Evolutionary conservation across 2,329 filamentous ascomycete species (phyloP), one percentile per base, ranked within the genome.

Genomic region (Aphanoascus verrucosus): DNA sequence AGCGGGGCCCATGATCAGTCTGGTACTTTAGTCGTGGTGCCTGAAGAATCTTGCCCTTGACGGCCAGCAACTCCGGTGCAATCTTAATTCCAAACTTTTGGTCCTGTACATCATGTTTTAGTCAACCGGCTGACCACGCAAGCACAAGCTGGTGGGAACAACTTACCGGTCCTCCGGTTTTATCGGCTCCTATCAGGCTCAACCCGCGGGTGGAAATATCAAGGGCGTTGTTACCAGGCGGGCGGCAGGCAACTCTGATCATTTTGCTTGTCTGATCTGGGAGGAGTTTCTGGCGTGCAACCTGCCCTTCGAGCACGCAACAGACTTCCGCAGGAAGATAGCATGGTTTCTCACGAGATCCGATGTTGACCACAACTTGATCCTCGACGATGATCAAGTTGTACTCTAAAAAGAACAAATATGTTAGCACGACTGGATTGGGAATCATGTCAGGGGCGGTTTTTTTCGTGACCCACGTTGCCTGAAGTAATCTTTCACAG

Each of bases 221-320:
- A 0, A 74, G 63, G 0, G 83, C 85, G 58, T 91, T 93, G 4
- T 75, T 69, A 1, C 75, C 74, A 0, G 87, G 86, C 0, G 70
- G 69, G 1, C 85, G 78, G 54, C 84, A 86, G 1, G 88, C 84
- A 63, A 88, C 86, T 0, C 69, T 70, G 44, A 91, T 80, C 86
- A 93, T 90, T 0, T 69, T 62, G 0, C 77, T 74, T 0, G 84
- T 86, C 62, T 90, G 84, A 0, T 74, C 67, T 0, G 76, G 70
- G 0, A 66, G 74, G 14, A 90, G 73, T 60, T 82, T 81, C 5
- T 77, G 70, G 41, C 77, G 79, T 20, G 82, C 74, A 0, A 77
- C 66, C 62, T 93, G 86, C 0, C 85, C 85, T 0, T 79, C 74
- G 8, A 81, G 62, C 3, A 93, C 76, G 4, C 71, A 67, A 56